Evolutionary conservation across 1,139 yeast species (phyloP).

Genomic region (Suhomyces guaymorum): DNA sequence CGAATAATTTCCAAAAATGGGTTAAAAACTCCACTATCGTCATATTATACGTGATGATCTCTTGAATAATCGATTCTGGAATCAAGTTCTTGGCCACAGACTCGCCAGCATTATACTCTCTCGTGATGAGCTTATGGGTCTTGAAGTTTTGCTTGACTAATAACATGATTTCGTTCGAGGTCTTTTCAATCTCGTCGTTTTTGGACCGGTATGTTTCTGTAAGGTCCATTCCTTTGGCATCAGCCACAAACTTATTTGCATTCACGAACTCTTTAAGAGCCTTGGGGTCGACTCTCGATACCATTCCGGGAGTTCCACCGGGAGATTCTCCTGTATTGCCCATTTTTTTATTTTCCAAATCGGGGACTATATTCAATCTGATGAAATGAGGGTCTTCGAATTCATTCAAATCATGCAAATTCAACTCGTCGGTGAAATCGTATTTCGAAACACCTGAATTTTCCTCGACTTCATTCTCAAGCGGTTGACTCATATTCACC

Average conservation of each 20-base stretch:
- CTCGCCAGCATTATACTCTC: constrained; percentile 17
- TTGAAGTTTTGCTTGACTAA: constrained; percentile 60
- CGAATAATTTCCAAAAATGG: constrained; percentile 46
- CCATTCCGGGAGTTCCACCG: constrained; percentile 6
- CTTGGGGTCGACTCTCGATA: constrained; percentile 16
- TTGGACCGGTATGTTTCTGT: constrained; percentile 39
- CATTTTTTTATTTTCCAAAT: constrained; percentile 7
- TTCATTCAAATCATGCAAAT: constrained; percentile 63
- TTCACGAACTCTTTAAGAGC: constrained; percentile 30
- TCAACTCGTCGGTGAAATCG: constrained; percentile 51
- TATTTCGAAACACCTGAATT: constrained; percentile 15
- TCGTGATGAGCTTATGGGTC: constrained; percentile 40
- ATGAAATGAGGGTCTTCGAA: constrained; percentile 53
- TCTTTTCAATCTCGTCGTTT: constrained; percentile 44
- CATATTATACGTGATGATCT: constrained; percentile 38
- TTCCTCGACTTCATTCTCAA: constrained; percentile 23
- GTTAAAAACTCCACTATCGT: constrained; percentile 46
- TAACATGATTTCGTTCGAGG: constrained; percentile 49
- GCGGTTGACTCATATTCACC: constrained; percentile 50
- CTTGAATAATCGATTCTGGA: constrained; percentile 30
- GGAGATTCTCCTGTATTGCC: constrained; percentile 1
- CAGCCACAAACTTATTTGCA: constrained; percentile 20
- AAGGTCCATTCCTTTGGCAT: constrained; percentile 35
- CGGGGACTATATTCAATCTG: constrained; percentile 52
- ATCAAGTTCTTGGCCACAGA: constrained; percentile 25